phyloP scores from a whole-genome alignment of 768 basidiomycete species.

The Termitomyces titanicus region DNA sequence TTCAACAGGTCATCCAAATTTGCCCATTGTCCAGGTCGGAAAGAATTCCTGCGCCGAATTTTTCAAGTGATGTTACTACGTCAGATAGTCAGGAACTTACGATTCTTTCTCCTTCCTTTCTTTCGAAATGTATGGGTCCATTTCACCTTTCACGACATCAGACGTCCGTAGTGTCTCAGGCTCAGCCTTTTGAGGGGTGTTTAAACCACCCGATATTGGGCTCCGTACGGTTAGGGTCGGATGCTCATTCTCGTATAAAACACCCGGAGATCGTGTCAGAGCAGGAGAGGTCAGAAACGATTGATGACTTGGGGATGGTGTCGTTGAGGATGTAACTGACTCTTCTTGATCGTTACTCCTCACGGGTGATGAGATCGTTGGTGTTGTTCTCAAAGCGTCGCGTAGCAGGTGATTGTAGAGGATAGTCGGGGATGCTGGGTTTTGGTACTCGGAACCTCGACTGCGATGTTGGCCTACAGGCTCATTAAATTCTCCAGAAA shows the following conservation, averaged over 20 bases:
- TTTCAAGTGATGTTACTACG: neutral
- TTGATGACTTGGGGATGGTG: constrained; percentile 22
- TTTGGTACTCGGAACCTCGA: constrained; percentile 45
- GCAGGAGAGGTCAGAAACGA: constrained; percentile 43
- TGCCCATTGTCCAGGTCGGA: constrained; percentile 65
- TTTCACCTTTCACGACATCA: constrained; percentile 14
- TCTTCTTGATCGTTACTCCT: constrained; percentile 24
- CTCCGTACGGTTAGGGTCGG: constrained; percentile 18
- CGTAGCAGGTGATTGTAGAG: constrained; percentile 49
- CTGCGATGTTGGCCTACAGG: neutral
- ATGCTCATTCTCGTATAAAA: constrained; percentile 37
- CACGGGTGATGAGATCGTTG: constrained; percentile 48
- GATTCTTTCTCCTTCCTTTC: constrained; percentile 35
- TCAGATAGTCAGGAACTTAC: constrained; percentile 4
- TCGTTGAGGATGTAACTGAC: constrained; percentile 19
- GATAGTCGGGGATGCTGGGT: constrained; percentile 70
- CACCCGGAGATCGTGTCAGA: constrained; percentile 53
- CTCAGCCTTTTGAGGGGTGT: neutral
- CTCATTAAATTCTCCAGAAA: constrained; percentile 13
- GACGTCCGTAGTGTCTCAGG: neutral
- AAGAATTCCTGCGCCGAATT: constrained; percentile 13
- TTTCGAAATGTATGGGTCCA: constrained; percentile 14
- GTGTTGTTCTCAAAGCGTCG: constrained; percentile 51
- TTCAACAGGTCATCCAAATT: constrained; percentile 78
- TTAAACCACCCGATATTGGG: neutral